Percentiles rank a stretch among this genome's conserved stretches.
Conservation (phyloP, 2,329 filamentous ascomycete genomes). For the Paraphoma chrysanthemicola region DNA sequence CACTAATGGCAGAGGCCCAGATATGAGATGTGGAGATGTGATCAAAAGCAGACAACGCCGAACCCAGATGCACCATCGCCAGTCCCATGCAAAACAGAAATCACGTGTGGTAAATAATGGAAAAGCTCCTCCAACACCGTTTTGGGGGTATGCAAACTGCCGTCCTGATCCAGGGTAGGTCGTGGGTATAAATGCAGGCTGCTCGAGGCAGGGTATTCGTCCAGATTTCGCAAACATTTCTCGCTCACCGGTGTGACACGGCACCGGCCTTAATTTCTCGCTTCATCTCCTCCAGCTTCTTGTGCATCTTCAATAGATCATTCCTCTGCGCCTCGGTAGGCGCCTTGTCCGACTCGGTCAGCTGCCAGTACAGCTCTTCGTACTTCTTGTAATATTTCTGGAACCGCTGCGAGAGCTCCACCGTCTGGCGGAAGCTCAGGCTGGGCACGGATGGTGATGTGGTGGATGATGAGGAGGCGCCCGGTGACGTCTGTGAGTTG, state of each 20-base stretch:
- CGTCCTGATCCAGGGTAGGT: slow-evolving; percentile 13
- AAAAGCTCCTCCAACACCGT: slow-evolving; percentile 16
- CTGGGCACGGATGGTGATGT: slow-evolving; percentile 42
- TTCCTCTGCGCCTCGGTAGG: slow-evolving; percentile 59
- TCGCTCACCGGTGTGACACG: slow-evolving; percentile 31
- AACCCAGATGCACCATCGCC: slow-evolving; percentile 15
- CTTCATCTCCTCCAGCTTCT: slow-evolving; percentile 63
- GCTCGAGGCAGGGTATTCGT: slow-evolving; percentile 11
- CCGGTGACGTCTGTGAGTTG: slow-evolving; percentile 41
- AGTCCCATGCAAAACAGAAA: slow-evolving; percentile 10
- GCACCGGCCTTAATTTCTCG: slow-evolving; percentile 58
- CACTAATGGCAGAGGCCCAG: not conserved
- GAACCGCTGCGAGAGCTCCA: slow-evolving; percentile 59
- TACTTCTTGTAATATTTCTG: slow-evolving; percentile 66
- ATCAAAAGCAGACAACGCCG: slow-evolving; percentile 12
- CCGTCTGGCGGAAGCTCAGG: slow-evolving; percentile 53
- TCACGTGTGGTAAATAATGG: not conserved
- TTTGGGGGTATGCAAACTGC: slow-evolving; percentile 26
- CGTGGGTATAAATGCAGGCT: slow-evolving; percentile 29
- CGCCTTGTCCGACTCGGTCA: slow-evolving; percentile 50
- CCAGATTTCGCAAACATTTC: slow-evolving; percentile 1
- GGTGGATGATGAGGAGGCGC: slow-evolving; percentile 42
- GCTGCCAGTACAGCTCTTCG: slow-evolving; percentile 60
- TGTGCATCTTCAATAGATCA: slow-evolving; percentile 62
- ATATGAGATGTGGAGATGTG: slow-evolving; percentile 4